Base-by-base conservation (phyloP, 1,139 yeast genomes). In the Blastobotrys apis region DNA sequence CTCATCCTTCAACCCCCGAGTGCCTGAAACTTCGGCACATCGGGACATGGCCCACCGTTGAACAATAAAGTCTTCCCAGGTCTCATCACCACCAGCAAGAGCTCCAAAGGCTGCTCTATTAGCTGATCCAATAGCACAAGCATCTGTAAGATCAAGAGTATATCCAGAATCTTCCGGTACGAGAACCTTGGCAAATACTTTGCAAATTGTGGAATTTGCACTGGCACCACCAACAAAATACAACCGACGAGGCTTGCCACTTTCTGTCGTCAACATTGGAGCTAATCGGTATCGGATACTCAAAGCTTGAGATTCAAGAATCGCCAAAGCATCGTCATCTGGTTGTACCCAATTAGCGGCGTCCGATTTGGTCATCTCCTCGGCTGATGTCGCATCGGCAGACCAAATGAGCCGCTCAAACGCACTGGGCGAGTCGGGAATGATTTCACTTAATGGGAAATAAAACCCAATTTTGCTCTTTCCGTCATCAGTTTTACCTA, bases 91-190 rank as follows among this genome's bases (percentile, higher is more conserved):
- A 5, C 40, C 45, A 21, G 38, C 41, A 20, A 38, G 37, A 63
- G 49, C 60, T 50, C 59, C 68, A 85, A 94, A 87, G 42, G 83
- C 72, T 1, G 96, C 94, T 60, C 85, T 84, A 65, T 76, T 84
- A 34, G 95, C 94, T 4, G 96, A 95, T n/a, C 97, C 97, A 39
- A 85, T 67, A 1, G 96, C 97, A 72, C 97, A 88, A 1, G 96
- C 94, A 64, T 88, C 88, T 5, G 92, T 80, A 39, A 86, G 77
- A 57, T 85, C 92, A 23, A 83, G 82, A 51, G 79, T 77, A 62
- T 66, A 86, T 47, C 83, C 79, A 2, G 92, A 94, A 16, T 75
- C 68, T 2, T 58, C 49, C 8, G 77, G 73, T 3, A 90, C 88
- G 33, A 88, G 65, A 5, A 88, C 81, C 12, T 81, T 71, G 3